Conservation (phyloP, 208 protist species). For the Acanthamoeba polyphaga region DNA sequence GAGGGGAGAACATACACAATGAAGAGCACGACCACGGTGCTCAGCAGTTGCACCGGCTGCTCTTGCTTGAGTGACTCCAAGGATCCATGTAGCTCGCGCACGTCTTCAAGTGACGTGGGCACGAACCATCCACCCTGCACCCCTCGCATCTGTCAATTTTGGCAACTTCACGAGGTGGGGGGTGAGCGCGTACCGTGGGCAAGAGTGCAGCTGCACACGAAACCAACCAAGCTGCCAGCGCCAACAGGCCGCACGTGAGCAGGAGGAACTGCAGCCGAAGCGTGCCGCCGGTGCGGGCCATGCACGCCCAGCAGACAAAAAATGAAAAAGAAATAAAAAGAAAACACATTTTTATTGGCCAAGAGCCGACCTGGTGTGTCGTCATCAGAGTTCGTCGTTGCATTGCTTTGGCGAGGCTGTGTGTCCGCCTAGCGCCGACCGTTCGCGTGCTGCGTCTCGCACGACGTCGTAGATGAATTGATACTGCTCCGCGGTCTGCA, state of each 20-base stretch:
- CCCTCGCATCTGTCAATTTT: too few species aligned
- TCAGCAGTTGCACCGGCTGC: not conserved
- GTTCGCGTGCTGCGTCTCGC: not conserved
- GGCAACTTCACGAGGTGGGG: not conserved
- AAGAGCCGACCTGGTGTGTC: too few species aligned
- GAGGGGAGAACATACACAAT: not conserved
- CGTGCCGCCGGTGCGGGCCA: not conserved
- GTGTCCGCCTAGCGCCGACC: too few species aligned
- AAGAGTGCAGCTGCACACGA: not conserved
- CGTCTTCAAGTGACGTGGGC: not conserved
- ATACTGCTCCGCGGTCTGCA: slow-evolving; percentile 52
- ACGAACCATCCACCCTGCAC: not conserved
- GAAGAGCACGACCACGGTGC: slow-evolving; percentile 29
- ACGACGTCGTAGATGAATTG: slow-evolving; percentile 36
- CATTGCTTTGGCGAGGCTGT: too few species aligned
- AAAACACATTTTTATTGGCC: not conserved
- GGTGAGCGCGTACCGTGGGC: not conserved
- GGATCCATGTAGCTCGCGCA: not conserved
- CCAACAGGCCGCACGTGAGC: not conserved
- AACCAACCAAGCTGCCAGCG: not conserved
- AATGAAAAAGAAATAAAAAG: not conserved
- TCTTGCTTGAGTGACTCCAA: slow-evolving; percentile 1
- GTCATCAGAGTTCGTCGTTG: not conserved
- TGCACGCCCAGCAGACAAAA: not conserved
- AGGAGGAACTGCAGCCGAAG: not conserved